Conservation (phyloP, 345 rosid genomes). For the Citrus inodora region DNA sequence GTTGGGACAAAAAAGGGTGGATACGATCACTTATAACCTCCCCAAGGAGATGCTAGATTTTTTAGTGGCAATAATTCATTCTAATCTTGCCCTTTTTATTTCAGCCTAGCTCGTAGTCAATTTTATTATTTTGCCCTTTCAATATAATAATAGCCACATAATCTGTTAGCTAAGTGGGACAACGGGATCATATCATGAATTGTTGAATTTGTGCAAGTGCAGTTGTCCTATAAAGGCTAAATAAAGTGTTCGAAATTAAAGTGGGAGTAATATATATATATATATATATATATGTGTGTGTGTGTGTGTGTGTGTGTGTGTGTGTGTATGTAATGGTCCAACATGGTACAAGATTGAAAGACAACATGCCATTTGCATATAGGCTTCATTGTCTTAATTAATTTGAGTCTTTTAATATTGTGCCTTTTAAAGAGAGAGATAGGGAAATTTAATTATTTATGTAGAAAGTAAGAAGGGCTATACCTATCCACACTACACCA, state of each 20-base stretch:
- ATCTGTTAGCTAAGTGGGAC: conserved; percentile 9
- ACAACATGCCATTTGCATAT: conserved; percentile 10
- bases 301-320: too few relatives aligned
- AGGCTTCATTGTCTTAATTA: background rate
- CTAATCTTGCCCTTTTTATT: background rate
- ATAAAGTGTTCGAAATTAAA: background rate
- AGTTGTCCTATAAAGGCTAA: background rate
- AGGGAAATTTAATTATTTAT: background rate
- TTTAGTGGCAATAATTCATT: conserved; percentile 26
- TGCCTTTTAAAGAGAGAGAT: too few relatives aligned
- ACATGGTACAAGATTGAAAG: conserved; percentile 10
- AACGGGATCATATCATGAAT: background rate
- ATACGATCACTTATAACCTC: background rate
- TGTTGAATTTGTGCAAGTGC: conserved; percentile 9
- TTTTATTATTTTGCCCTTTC: background rate
- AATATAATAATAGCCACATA: background rate
- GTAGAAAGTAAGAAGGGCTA: background rate
- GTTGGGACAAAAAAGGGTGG: conserved; percentile 13
- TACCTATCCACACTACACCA: background rate
- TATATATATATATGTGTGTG: too few relatives aligned
- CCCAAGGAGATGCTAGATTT: conserved; percentile 11
- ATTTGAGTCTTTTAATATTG: background rate
- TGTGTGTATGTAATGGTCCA: background rate
- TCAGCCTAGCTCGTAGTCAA: background rate
- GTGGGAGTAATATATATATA: background rate